Percentiles rank a stretch among this genome's conserved stretches.
phyloP scores from a whole-genome alignment of 805 yeast genomes.

The Candida andamanensis region DNA sequence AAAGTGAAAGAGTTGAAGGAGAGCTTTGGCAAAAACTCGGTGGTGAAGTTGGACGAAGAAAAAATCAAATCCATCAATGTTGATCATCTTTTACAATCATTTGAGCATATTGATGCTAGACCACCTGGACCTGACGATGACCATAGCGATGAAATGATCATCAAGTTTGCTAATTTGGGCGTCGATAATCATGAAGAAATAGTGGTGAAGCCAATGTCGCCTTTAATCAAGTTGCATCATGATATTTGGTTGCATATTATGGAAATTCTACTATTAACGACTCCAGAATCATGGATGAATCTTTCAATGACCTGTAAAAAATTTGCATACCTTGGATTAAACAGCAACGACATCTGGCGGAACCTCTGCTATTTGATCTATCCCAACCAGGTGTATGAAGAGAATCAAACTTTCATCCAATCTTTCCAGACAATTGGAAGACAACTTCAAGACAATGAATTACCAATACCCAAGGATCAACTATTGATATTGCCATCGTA shows the following conservation, averaged over 20 bases:
- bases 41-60: conserved; percentile 29
- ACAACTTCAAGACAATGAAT: conserved; percentile 11
- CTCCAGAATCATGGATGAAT: conserved; percentile 63
- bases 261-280: conserved; percentile 38
- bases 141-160: conserved; percentile 15
- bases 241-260: conserved; percentile 54
- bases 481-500: conserved; percentile 25
- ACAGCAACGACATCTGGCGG: conserved; percentile 46
- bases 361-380: conserved; percentile 47
- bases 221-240: conserved; percentile 39
- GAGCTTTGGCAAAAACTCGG: conserved; percentile 25
- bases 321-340: conserved; percentile 54
- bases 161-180: conserved; percentile 23
- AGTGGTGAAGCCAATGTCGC: conserved; percentile 27
- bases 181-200: conserved; percentile 16
- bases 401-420: conserved; percentile 34
- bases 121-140: conserved; percentile 21
- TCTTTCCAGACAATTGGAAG: conserved; percentile 1
- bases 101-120: conserved; percentile 22
- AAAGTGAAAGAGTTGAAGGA: conserved; percentile 23
- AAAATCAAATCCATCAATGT: conserved; percentile 39
- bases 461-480: conserved; percentile 33
- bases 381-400: conserved; percentile 49
- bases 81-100: conserved; percentile 32
- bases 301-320: conserved; percentile 56